These are phyloP conservation scores for Pigoraptor vietnamica DNA, from an alignment of 78 protist species.

Conservation along the genomic window DNA sequence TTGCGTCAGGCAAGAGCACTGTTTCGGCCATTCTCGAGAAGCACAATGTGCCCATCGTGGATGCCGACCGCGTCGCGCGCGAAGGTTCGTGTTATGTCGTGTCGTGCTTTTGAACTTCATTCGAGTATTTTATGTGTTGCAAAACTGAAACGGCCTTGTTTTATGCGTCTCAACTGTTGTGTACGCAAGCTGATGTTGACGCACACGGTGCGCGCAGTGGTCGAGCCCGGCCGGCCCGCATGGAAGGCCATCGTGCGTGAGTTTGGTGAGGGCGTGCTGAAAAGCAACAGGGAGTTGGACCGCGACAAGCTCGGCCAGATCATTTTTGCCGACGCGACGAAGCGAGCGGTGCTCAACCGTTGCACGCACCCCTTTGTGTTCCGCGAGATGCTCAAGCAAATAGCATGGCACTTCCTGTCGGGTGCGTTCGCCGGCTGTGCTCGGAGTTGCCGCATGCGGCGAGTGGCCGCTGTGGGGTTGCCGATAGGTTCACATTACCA, in stretches of 20 bases:
- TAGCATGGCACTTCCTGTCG: background rate
- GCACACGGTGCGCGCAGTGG: background rate
- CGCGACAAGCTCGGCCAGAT: background rate
- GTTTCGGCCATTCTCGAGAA: background rate
- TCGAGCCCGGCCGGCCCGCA: background rate
- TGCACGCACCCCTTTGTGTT: background rate
- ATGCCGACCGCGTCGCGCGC: background rate
- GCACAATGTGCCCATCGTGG: background rate
- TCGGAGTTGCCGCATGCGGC: no score
- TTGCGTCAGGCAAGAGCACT: background rate
- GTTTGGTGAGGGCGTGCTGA: background rate
- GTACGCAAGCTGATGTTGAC: background rate
- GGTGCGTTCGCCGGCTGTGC: background rate
- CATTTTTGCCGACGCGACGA: background rate
- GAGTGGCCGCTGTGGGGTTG: no score
- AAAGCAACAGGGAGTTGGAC: background rate
- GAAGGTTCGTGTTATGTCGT: background rate
- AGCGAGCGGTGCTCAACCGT: background rate
- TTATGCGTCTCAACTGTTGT: background rate
- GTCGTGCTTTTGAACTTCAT: background rate
- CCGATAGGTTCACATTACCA: no score
- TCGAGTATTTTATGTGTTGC: background rate
- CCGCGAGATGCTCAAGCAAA: background rate
- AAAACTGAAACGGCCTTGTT: background rate
- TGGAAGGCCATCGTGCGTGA: background rate